Evolutionary conservation across 768 basidiomycete genomes (phyloP), one percentile per base, ranked within the genome.

Genomic region (Psilocybe cubensis): DNA sequence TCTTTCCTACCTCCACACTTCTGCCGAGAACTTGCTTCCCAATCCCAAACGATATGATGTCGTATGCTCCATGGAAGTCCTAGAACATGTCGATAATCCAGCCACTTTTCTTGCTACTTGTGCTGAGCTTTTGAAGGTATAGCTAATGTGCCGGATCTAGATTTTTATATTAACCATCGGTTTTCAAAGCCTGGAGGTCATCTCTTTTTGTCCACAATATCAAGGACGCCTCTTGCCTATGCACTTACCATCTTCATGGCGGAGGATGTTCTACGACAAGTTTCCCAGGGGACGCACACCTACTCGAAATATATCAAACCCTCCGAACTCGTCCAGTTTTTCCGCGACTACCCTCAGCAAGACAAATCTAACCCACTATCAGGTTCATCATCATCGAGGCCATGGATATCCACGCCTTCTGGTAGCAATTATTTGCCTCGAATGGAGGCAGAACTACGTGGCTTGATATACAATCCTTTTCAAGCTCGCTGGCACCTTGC

Each of bases 41-140:
- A 85, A 86, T 4, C 70, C 82, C 12, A 80, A 79, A 63, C 84
- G 84, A 50, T 98, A 89, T 68, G 96, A 98, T 69, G 83, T 95
- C 18, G 95, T 99, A 12, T 97, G 94, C 69, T 91, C 95, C 9
- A 93, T 98, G 93, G 97, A 99, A 72, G 96, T 99, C 7, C 69
- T 99, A 27, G 97, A 99, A 74, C 97, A 99, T 67, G 97, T 99
- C 49, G 92, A 97, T 68, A 89, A 96, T 66, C 96, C 97, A 1
- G 79, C 84, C 5, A 79, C 81, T 6, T 99, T 99, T 71, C 80
- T 99, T 47, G 77, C 83, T 25, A 85, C 88, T 35, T 90, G 94
- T 62, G 91, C 91, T 0, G 80, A 88, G 56, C 82, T 98, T 27
- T 84, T 96, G 63, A 98, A 97, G 77, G 96, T 94, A 60, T 40